Percentiles rank a stretch among this genome's conserved stretches.
phyloP scores from a whole-genome alignment of 2,329 filamentous ascomycete species.

The Verticillium isaacii region DNA sequence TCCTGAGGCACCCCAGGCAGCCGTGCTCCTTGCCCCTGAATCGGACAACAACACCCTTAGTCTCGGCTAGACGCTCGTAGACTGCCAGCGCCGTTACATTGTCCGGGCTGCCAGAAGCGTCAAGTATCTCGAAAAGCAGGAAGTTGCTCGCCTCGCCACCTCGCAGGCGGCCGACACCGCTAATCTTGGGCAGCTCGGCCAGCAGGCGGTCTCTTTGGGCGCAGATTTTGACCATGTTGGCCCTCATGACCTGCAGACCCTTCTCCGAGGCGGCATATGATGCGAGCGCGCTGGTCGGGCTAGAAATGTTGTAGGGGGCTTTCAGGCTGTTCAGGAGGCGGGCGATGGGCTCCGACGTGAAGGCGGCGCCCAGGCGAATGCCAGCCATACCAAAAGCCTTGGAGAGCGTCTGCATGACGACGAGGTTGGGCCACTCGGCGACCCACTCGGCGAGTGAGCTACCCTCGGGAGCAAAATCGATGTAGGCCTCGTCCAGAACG shows the following conservation, averaged over 20 bases:
- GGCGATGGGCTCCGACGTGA: conserved; percentile 71
- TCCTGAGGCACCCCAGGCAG: conserved; percentile 81
- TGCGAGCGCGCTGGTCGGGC: conserved; percentile 79
- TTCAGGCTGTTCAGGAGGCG: conserved; percentile 84
- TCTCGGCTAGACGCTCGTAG: conserved; percentile 81
- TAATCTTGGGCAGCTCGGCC: conserved; percentile 65
- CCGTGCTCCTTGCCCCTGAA: conserved; percentile 92
- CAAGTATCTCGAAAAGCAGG: conserved; percentile 81
- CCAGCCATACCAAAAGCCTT: conserved; percentile 96
- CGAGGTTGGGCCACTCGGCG: conserved; percentile 86
- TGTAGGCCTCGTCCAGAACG: conserved; percentile 89
- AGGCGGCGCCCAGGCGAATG: conserved; percentile 84
- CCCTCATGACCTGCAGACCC: conserved; percentile 69
- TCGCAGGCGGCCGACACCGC: conserved; percentile 73
- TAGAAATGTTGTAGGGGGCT: conserved; percentile 93
- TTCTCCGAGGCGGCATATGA: conserved; percentile 61
- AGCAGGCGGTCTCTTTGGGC: conserved; percentile 74
- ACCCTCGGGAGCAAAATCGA: conserved; percentile 79
- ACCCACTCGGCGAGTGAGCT: conserved; percentile 89
- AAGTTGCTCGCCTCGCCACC: conserved; percentile 86
- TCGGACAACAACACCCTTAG: conserved; percentile 83
- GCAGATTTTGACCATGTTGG: conserved; percentile 65
- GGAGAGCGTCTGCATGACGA: conserved; percentile 97
- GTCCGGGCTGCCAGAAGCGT: conserved; percentile 67
- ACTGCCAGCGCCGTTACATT: conserved; percentile 74